Base-by-base conservation (phyloP, 179 eudicot genomes). In the Sideroxylon spinosum region DNA sequence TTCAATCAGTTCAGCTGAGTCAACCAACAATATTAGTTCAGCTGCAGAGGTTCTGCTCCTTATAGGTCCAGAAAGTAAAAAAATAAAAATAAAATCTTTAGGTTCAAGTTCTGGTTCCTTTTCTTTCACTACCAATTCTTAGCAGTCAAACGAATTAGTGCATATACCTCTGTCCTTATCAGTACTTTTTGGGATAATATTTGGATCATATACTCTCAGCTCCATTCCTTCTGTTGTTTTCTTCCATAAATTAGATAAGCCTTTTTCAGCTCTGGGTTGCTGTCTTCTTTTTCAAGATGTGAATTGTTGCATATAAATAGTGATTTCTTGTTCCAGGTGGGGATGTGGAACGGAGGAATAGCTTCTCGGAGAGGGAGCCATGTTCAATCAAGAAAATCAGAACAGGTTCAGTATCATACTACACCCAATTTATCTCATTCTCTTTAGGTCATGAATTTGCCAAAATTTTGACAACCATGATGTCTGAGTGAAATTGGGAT, bases 371-470 rank as follows among this genome's bases (percentile, higher is more conserved):
- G 77, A 93, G 90, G 83, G 97, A 89, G 73, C 85, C 91, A 75
- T 86, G 80, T 89, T 87, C 89, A 73, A 72, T 86, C 80, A 93
- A 91, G 88, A 93, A 90, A 86, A 86, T 84, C 82, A 90, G 81
- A 85, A 88, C 91, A 82, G 96, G 97, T 93, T 88, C 81, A 78
- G 81, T 81, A 70, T 64, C 76, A 52, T n/a, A 11, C 63, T 25
- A 4, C 64, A n/a, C 1, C 12, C 64, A n/a, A 14, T 63, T n/a
- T 63, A 32, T 26, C 37, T 63, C 37, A 10, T 13, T 63, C 68
- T 23, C 68, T 63, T 16, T 20, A 26, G 6, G 52, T n/a, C 49
- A 37, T 16, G 4, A 32, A 19, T 37, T 26, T 52, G 12, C 59
- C 44, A 7, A 52, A 69, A 13, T 37, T 52, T 48, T 71, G 20